Percentiles rank a stretch among this genome's conserved stretches.
Conservation (phyloP, 1,284 basidiomycete genomes). For the Sporisorium exsertum region DNA sequence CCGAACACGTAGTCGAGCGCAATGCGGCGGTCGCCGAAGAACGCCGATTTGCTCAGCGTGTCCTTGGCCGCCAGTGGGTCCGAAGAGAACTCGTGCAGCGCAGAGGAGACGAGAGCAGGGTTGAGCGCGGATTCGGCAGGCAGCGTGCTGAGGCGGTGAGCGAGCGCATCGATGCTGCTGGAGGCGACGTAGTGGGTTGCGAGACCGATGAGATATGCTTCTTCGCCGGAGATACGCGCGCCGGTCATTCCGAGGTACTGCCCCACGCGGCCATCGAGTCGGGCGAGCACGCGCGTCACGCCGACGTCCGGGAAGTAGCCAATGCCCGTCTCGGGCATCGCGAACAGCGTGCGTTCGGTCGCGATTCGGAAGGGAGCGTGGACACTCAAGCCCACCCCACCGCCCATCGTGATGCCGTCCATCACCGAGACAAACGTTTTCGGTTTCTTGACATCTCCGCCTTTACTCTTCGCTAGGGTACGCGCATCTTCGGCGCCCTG, state of each 20-base stretch:
- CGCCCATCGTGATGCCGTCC: constrained; percentile 80
- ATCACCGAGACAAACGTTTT: constrained; percentile 89
- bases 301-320: constrained; percentile 84
- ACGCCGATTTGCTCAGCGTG: constrained; percentile 45
- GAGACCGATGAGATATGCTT: constrained; percentile 63
- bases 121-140: constrained; percentile 48
- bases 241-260: constrained; percentile 94
- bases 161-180: constrained; percentile 47
- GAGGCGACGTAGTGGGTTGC: constrained; percentile 65
- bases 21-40: constrained; percentile 61
- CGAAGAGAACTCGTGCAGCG: constrained; percentile 55
- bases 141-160: constrained; percentile 55
- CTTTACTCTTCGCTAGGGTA: constrained; percentile 41
- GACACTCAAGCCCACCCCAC: constrained; percentile 90
- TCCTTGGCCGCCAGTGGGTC: constrained; percentile 54
- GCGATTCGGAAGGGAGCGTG: constrained; percentile 91
- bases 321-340: constrained; percentile 81
- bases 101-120: constrained; percentile 40
- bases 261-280: constrained; percentile 90
- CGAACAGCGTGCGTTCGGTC: constrained; percentile 85
- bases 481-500: constrained; percentile 42
- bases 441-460: constrained; percentile 32
- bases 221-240: constrained; percentile 60
- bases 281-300: constrained; percentile 86
- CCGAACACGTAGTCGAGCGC: constrained; percentile 66